Percentiles rank a stretch among this genome's conserved stretches.
These are phyloP conservation scores for Reticulascus tulasneorum DNA, from an alignment of 2,329 filamentous ascomycete species.

Conservation along the genomic window DNA sequence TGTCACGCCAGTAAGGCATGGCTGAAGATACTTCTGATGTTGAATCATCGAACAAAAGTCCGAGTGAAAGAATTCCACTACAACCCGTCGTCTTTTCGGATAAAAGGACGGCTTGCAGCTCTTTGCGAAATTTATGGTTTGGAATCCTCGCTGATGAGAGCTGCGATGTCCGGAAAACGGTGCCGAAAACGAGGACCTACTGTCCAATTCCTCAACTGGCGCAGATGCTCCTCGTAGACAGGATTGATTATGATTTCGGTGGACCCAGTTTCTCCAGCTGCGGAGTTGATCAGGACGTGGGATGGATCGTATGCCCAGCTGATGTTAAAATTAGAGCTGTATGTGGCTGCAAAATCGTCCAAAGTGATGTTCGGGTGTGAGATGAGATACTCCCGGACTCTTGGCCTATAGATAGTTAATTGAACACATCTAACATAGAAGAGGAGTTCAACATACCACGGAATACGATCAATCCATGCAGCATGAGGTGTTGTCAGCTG, in stretches of 20 bases:
- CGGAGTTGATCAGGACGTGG: constrained; percentile 18
- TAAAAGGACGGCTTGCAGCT: too few relatives aligned
- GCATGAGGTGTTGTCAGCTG: constrained; percentile 23
- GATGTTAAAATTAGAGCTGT: constrained; percentile 26
- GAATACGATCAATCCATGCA: constrained; percentile 27
- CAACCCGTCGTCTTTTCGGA: too few relatives aligned
- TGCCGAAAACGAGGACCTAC: constrained; percentile 21
- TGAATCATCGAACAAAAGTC: too few relatives aligned
- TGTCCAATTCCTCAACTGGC: constrained; percentile 24
- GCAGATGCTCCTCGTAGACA: constrained; percentile 25
- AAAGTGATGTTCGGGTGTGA: constrained; percentile 24
- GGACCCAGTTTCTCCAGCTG: not conserved
- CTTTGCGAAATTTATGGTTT: too few relatives aligned
- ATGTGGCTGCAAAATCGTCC: constrained; percentile 25
- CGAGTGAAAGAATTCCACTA: too few relatives aligned
- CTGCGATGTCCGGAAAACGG: constrained; percentile 20
- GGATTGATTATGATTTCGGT: constrained; percentile 21
- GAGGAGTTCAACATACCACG: constrained; percentile 17
- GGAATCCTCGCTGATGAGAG: constrained; percentile 20
- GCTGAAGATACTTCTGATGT: too few relatives aligned
- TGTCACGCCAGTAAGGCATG: too few relatives aligned
- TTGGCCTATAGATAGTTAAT: constrained; percentile 23
- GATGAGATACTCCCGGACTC: constrained; percentile 24
- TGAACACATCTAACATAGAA: too few relatives aligned
- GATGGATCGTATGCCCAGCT: constrained; percentile 26